phyloP scores from a whole-genome alignment of 1,284 basidiomycete species.

The Heliocybe sulcata region DNA sequence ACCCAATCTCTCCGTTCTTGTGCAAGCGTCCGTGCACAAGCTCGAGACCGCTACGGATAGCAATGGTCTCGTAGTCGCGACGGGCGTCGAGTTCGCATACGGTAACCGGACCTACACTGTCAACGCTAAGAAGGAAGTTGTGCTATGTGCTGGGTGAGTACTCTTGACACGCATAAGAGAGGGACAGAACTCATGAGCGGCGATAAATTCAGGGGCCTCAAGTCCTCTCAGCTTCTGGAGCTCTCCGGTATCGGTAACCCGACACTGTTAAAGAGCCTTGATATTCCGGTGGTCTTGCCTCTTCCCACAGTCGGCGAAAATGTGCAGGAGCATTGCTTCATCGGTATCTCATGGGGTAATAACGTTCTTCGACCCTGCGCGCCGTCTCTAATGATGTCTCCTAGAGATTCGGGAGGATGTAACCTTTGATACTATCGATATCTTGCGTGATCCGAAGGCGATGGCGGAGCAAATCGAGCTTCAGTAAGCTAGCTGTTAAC shows the following conservation, averaged over 20 bases:
- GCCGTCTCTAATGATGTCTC: neutral
- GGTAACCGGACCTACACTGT: slow-evolving; percentile 15
- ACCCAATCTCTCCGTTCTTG: slow-evolving; percentile 15
- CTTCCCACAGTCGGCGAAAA: slow-evolving; percentile 45
- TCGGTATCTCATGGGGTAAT: slow-evolving; percentile 20
- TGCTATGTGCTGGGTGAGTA: slow-evolving; percentile 31
- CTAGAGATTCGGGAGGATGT: slow-evolving; percentile 23
- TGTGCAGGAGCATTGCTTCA: slow-evolving; percentile 37
- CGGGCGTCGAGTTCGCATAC: slow-evolving; percentile 20
- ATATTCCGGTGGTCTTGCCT: slow-evolving; percentile 29
- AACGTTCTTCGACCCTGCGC: neutral
- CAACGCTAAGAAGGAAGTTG: slow-evolving; percentile 25
- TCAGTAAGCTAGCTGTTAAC: slow-evolving; percentile 18
- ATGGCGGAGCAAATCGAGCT: slow-evolving; percentile 21
- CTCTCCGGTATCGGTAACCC: slow-evolving; percentile 41
- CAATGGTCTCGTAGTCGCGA: slow-evolving; percentile 9
- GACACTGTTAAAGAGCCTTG: slow-evolving; percentile 29
- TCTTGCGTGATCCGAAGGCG: slow-evolving; percentile 19
- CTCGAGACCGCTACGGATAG: slow-evolving; percentile 6
- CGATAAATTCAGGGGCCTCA: slow-evolving; percentile 20
- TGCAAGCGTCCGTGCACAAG: slow-evolving; percentile 12
- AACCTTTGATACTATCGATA: slow-evolving; percentile 20
- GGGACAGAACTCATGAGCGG: neutral
- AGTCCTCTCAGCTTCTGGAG: slow-evolving; percentile 40
- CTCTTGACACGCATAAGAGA: neutral